Conservation (phyloP, 495 filamentous ascomycete genomes). For the Penicillium parvum region DNA sequence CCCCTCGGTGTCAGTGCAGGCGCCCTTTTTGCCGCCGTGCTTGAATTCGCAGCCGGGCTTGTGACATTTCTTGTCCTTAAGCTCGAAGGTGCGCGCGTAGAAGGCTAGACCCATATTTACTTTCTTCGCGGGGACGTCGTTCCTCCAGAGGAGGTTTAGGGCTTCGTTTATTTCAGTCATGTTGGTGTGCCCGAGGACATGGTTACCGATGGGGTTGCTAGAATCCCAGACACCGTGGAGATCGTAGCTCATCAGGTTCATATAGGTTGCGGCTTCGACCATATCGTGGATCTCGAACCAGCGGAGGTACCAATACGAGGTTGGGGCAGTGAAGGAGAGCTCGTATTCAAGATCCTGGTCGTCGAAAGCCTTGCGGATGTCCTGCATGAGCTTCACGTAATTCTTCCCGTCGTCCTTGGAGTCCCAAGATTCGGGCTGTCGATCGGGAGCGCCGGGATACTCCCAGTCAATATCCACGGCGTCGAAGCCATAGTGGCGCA, state of each 20-base stretch:
- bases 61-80: conserved; percentile 10
- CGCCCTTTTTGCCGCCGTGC: conserved; percentile 16
- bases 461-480: conserved; percentile 49
- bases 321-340: conserved; percentile 41
- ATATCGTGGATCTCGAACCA: conserved; percentile 45
- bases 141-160: conserved; percentile 32
- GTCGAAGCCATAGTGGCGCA: conserved; percentile 27
- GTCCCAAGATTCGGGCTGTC: conserved; percentile 40
- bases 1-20: conserved; percentile 28
- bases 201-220: conserved; percentile 10
- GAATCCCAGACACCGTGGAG: conserved; percentile 34
- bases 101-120: conserved; percentile 36
- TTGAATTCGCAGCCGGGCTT: conserved; percentile 25
- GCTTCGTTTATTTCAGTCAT: conserved; percentile 34
- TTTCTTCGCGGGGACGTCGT: conserved; percentile 25
- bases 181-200: conserved; percentile 28
- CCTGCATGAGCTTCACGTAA: conserved; percentile 35
- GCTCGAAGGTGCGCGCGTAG: conserved; percentile 36
- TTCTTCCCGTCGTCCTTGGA: conserved; percentile 38
- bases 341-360: conserved; percentile 21
- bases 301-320: conserved; percentile 46
- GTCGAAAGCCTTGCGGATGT: conserved; percentile 22
- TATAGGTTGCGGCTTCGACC: background rate
- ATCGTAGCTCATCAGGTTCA: conserved; percentile 56
- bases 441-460: conserved; percentile 46